phyloP scores from a whole-genome alignment of 352 stramenopile genomes.

The Pythium rishiriense region DNA sequence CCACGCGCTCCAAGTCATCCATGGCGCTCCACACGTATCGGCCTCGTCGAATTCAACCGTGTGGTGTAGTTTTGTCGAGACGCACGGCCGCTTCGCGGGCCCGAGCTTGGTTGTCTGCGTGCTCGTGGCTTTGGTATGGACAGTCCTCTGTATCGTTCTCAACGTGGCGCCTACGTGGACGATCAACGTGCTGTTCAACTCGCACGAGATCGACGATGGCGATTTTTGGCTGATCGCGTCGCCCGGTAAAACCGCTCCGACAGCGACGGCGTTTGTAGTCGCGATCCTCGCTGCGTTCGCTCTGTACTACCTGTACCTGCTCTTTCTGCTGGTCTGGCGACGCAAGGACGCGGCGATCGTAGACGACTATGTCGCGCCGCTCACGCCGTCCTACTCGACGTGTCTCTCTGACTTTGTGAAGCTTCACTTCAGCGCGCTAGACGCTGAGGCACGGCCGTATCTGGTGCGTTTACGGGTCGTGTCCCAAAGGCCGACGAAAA shows the following conservation, averaged over 20 bases:
- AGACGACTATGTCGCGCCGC: constrained; percentile 8
- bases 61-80: constrained; percentile 20
- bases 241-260: neutral
- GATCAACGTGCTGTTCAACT: constrained; percentile 19
- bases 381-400: constrained; percentile 4
- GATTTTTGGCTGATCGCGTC: constrained; percentile 20
- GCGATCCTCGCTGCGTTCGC: neutral
- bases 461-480: constrained; percentile 10
- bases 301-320: constrained; percentile 20
- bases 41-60: no score
- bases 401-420: constrained; percentile 16
- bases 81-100: constrained; percentile 22
- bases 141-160: constrained; percentile 15
- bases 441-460: constrained; percentile 17
- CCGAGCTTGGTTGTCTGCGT: neutral
- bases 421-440: constrained; percentile 11
- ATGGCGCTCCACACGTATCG: neutral
- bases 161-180: constrained; percentile 21
- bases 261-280: constrained; percentile 1
- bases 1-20: neutral
- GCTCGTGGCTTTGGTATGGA: constrained; percentile 6
- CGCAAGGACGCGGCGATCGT: constrained; percentile 16
- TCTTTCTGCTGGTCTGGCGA: constrained; percentile 16
- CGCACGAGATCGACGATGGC: constrained; percentile 15
- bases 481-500: no score